Base-by-base conservation (phyloP, 768 basidiomycete species). In the Podaxis sp. region DNA sequence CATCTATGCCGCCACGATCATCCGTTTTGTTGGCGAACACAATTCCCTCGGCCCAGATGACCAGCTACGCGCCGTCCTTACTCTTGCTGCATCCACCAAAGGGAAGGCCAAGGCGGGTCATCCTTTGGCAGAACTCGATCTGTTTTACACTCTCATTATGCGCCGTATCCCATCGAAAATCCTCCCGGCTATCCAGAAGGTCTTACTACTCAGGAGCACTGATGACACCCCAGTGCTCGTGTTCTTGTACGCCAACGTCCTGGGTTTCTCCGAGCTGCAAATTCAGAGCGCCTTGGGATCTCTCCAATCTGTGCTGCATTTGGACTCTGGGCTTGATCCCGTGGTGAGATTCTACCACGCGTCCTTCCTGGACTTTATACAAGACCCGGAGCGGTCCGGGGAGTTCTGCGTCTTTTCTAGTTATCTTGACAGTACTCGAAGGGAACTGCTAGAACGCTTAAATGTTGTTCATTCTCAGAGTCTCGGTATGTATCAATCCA, bases 11-110 rank as follows among this genome's bases (percentile, higher is more conserved):
- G 42, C 42, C 11, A 63, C 61, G 2, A 39, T 59, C 28, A 56
- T 58, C n/a, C 62, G 53, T 24, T 65, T 57, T 42, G 38, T 65
- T 39, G 26, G 44, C n/a, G 63, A 63, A n/a, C 52, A 38, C 11
- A 46, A 59, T 4, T 60, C 30, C 19, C 19, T 30, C 3, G 46
- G 52, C 2, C 61, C 61, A 11, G 17, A 22, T 3, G 40, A 54
- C 12, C 61, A 46, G 4, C 26, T 56, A 13, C 22, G 52, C 39
- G 8, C 26, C 7, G 52, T 60, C 19, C 57, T 58, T 12, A 11
- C 28, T 11, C 59, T 52, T 8, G 22, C 33, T 22, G 17, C 13
- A n/a, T 13, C n/a, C 22, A 3, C 9, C 22, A 15, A 24, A n/a
- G 15, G 9, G 6, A 11, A 12, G 12, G 36, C 52, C 7, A 28